Conservation (phyloP, 106 monocot genomes). For the Acanthochlamys bracteata region DNA sequence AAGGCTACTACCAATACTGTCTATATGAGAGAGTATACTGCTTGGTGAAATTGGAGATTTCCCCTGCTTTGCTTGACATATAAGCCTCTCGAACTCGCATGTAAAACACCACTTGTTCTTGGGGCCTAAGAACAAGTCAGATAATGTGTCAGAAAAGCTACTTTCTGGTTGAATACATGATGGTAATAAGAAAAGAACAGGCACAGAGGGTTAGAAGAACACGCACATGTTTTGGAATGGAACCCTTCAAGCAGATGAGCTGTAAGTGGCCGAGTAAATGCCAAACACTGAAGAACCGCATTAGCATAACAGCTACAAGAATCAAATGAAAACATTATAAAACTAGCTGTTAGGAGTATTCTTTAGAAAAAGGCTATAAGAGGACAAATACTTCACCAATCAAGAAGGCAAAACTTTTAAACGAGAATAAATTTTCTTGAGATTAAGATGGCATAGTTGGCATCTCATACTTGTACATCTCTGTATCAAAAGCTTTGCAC, state of each 20-base stretch:
- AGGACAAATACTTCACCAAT: too few species aligned
- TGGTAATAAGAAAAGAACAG: not conserved
- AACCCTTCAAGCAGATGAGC: conserved; percentile 63
- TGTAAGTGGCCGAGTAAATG: conserved; percentile 78
- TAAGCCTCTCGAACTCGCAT: conserved; percentile 69
- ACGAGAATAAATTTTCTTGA: too few species aligned
- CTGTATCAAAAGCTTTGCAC: too few species aligned
- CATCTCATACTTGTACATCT: too few species aligned
- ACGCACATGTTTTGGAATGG: conserved; percentile 67
- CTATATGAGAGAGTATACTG: conserved; percentile 61
- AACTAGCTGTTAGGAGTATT: not conserved
- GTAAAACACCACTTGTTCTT: conserved; percentile 70
- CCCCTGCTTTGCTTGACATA: conserved; percentile 47
- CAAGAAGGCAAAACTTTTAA: too few species aligned
- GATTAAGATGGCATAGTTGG: too few species aligned
- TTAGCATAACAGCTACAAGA: conserved; percentile 88
- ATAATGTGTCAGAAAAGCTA: conserved; percentile 1
- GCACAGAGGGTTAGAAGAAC: not conserved
- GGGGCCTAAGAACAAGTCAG: conserved; percentile 30
- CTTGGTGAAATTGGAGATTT: conserved; percentile 58
- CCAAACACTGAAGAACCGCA: conserved; percentile 81
- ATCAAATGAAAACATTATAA: conserved; percentile 11
- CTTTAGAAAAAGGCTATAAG: too few species aligned
- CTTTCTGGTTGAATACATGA: not conserved
- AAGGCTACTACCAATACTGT: conserved; percentile 60